phyloP scores from a whole-genome alignment of 208 protist species.

The Porcisia deanei region DNA sequence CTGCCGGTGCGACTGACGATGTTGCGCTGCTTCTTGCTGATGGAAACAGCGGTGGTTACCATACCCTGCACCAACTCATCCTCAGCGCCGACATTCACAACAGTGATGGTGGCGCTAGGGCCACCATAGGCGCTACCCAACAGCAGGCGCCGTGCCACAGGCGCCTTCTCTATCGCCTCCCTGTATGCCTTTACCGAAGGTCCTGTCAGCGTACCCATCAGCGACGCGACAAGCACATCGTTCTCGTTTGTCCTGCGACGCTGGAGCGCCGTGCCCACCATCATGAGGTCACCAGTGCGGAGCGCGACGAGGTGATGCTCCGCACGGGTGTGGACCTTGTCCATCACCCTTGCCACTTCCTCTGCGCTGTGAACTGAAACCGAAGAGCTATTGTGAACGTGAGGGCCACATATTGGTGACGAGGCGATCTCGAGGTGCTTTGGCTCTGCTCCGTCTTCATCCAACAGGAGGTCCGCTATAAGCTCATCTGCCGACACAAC shows the following conservation, averaged over 20 bases:
- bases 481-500: conserved; percentile 31
- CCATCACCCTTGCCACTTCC: conserved; percentile 29
- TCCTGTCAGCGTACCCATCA: conserved; percentile 36
- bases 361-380: conserved; percentile 15
- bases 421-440: conserved; percentile 34
- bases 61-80: conserved; percentile 32
- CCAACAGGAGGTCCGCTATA: conserved; percentile 32
- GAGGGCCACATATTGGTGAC: conserved; percentile 43
- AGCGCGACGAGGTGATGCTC: conserved; percentile 19
- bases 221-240: conserved; percentile 40
- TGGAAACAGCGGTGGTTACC: conserved; percentile 25
- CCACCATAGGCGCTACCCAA: conserved; percentile 39
- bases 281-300: conserved; percentile 22
- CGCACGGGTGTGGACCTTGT: conserved; percentile 24
- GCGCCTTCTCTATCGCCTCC: conserved; percentile 26
- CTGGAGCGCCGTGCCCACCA: conserved; percentile 37
- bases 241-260: conserved; percentile 29
- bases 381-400: conserved; percentile 10
- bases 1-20: conserved; percentile 37
- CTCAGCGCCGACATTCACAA: conserved; percentile 37
- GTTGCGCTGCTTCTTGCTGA: conserved; percentile 42
- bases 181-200: conserved; percentile 33
- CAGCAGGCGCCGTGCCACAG: conserved; percentile 22
- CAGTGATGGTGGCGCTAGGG: conserved; percentile 39
- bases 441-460: neutral